Conservation (phyloP, 1,139 yeast species). For the Pichia sp. region DNA sequence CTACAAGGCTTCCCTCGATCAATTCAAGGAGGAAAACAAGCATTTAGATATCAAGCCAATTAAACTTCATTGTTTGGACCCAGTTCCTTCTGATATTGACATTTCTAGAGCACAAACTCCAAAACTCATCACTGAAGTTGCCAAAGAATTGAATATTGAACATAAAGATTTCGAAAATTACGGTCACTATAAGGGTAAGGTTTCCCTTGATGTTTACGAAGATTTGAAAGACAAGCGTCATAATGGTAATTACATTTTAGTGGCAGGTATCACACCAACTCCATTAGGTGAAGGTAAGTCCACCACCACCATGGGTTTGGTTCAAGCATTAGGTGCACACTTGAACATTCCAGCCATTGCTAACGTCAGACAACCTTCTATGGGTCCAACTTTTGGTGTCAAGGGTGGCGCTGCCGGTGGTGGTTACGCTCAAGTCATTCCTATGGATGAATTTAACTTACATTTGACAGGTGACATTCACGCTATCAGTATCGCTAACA, state of each 20-base stretch:
- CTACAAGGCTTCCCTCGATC: conserved; percentile 66
- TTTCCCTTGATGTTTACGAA: conserved; percentile 51
- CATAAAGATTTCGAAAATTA: conserved; percentile 61
- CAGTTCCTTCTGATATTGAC: conserved; percentile 73
- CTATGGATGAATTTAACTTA: conserved; percentile 85
- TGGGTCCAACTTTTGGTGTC: conserved; percentile 86
- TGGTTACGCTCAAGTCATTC: conserved; percentile 78
- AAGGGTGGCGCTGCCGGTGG: conserved; percentile 92
- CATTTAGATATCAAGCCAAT: conserved; percentile 30
- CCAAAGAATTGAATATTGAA: conserved; percentile 56
- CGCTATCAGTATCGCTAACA: conserved; percentile 75
- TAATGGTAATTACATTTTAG: conserved; percentile 64
- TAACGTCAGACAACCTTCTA: conserved; percentile 77
- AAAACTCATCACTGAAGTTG: conserved; percentile 55
- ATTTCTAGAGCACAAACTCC: conserved; percentile 71
- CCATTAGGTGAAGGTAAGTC: conserved; percentile 82
- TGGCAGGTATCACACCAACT: conserved; percentile 79
- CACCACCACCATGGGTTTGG: conserved; percentile 73
- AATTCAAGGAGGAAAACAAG: conserved; percentile 35
- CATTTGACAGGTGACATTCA: conserved; percentile 83
- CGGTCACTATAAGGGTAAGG: conserved; percentile 72
- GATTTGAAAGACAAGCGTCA: conserved; percentile 51
- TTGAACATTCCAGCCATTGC: conserved; percentile 63
- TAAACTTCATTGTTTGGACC: conserved; percentile 26
- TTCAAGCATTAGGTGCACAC: conserved; percentile 76